Evolutionary conservation across 495 filamentous ascomycete species (phyloP), one percentile per base, ranked within the genome.

Genomic region (Wilcoxina mikolae): DNA sequence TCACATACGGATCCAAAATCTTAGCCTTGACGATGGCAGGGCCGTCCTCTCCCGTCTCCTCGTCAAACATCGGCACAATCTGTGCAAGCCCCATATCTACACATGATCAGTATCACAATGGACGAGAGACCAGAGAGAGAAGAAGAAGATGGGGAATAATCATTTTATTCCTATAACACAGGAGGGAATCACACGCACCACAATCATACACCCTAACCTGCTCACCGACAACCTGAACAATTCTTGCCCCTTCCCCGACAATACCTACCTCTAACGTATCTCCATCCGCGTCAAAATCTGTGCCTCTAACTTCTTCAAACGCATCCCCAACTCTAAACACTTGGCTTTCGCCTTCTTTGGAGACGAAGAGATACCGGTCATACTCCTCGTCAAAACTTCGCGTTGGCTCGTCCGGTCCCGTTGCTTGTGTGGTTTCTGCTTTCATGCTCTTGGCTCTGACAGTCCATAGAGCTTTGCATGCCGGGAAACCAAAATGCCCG

Each of bases 221-320:
- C 26, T 78, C 83, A 56, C 78, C 81, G 31, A 93, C 71, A 15
- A 94, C 79, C 63, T 95, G 91, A 12, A 95, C 78, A 44, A 96
- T 78, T 47, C 85, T 78, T 54, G 74, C 83, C 29, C 79, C 79
- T 45, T 75, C 76, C 7, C 82, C 83, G 56, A 95, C 75, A 4
- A 79, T 79, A 27, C 84, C 83, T 25, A 88, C 81, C 55, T 94
- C 83, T 52, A 96, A 72, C 0, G 89, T 94, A 33, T 78, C 74
- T 31, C 87, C 83, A 58, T 89, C 89, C 4, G 81, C 78, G 55
- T 96, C 93, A 65, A 95, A 95, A 48, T 96, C 91, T 0, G 86
- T 81, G 22, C 76, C 81, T 0, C 69, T 72, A 1, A 82, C 69
- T 26, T 80, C 77, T 66, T 83, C 80, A 57, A 88, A 78, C 4